Conservation (phyloP, 805 yeast genomes). For the Metschnikowia santaceciliae region DNA sequence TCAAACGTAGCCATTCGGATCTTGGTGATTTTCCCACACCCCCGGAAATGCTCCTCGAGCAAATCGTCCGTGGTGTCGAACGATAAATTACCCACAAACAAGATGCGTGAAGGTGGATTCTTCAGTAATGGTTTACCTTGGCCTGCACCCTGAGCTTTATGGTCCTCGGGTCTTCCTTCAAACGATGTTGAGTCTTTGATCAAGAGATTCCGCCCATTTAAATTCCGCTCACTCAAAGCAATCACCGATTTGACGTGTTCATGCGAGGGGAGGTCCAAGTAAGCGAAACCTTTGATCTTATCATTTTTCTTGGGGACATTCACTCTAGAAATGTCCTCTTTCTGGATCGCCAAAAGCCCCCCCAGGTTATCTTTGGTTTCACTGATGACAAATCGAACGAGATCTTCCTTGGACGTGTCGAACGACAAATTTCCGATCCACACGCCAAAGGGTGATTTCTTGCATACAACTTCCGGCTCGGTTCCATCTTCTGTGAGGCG, state of each 20-base stretch:
- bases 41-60: constrained; percentile 77
- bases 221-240: constrained; percentile 60
- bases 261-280: constrained; percentile 68
- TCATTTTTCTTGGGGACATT: constrained; percentile 74
- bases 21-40: constrained; percentile 80
- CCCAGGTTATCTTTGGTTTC: constrained; percentile 45
- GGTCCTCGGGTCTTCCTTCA: constrained; percentile 78
- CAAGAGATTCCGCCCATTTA: constrained; percentile 82
- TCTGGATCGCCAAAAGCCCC: constrained; percentile 37
- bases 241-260: constrained; percentile 62
- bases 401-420: constrained; percentile 74
- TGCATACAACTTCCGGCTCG: constrained; percentile 23
- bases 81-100: constrained; percentile 90
- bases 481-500: constrained; percentile 33
- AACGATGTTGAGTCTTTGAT: constrained; percentile 78
- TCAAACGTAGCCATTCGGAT: constrained; percentile 98
- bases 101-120: constrained; percentile 83
- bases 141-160: constrained; percentile 25
- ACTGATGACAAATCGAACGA: constrained; percentile 57
- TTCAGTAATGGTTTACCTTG: constrained; percentile 40
- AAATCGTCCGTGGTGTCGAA: constrained; percentile 85
- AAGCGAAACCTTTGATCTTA: constrained; percentile 83
- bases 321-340: constrained; percentile 64
- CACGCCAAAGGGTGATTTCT: constrained; percentile 62
- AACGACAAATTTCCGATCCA: constrained; percentile 95